Evolutionary conservation across 179 eudicot species (phyloP).

Genomic region (Silene vulgaris): DNA sequence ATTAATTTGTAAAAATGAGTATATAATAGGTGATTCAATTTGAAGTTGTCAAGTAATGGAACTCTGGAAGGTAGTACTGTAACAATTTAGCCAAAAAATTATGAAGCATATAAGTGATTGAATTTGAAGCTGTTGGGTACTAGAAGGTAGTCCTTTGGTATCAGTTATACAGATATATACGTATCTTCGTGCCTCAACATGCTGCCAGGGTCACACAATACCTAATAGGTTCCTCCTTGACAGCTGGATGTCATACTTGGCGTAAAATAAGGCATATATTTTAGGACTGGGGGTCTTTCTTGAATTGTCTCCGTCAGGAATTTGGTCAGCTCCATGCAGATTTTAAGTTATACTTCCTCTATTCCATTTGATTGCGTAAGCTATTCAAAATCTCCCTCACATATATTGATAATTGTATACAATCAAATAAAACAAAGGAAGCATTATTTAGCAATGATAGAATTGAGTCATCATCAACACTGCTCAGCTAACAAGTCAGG

Average conservation of each 20-base stretch:
- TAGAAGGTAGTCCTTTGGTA: neutral
- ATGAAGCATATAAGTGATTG: neutral
- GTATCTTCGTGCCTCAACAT: slow-evolving; percentile 8
- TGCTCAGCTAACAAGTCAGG: neutral
- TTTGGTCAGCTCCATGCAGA: slow-evolving; percentile 1
- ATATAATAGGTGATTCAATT: too few species aligned
- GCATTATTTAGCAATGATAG: neutral
- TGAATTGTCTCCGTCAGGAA: too few species aligned
- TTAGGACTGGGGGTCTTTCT: neutral
- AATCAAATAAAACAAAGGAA: too few species aligned
- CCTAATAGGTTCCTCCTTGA: neutral
- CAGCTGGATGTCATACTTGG: neutral
- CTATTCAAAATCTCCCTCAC: too few species aligned
- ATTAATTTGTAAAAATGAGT: too few species aligned
- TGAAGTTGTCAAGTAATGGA: too few species aligned
- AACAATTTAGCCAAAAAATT: too few species aligned
- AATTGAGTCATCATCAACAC: neutral
- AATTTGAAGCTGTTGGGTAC: neutral
- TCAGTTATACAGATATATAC: neutral
- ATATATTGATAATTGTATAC: too few species aligned
- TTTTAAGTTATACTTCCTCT: neutral
- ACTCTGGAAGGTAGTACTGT: too few species aligned
- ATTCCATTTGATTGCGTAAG: too few species aligned
- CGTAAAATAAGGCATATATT: neutral
- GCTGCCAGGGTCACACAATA: slow-evolving; percentile 12